A percentile compares a stretch with the other conserved stretches of the same genome.
These are phyloP conservation scores for Umbelopsis isabellina DNA, from an alignment of 192 early-diverging fungal species.

Conservation along the genomic window DNA sequence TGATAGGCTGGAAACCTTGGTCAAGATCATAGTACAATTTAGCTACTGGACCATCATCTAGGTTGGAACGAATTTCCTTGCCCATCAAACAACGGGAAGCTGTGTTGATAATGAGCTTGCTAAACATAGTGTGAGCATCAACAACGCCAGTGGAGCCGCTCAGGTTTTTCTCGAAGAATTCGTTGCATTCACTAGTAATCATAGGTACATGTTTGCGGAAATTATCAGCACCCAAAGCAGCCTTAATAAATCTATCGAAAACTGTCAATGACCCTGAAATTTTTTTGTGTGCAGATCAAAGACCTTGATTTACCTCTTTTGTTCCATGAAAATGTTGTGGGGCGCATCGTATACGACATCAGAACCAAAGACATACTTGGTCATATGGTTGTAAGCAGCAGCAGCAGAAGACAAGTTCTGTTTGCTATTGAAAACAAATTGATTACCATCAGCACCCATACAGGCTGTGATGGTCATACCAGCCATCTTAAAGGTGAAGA, in stretches of 20 bases:
- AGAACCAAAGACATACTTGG: constrained; percentile 91
- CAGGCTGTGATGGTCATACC: constrained; percentile 89
- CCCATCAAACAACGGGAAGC: constrained; percentile 95
- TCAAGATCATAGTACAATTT: constrained; percentile 95
- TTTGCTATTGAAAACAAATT: constrained; percentile 96
- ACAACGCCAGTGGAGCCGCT: constrained; percentile 55
- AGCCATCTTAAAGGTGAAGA: constrained; percentile 92
- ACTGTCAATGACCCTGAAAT: not conserved
- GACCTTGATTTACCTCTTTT: constrained; percentile 75
- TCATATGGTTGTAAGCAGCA: constrained; percentile 91
- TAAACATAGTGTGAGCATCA: constrained; percentile 81
- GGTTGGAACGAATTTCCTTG: constrained; percentile 84
- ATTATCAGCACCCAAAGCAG: constrained; percentile 83
- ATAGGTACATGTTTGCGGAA: constrained; percentile 89
- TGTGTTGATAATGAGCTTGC: constrained; percentile 91
- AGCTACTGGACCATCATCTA: constrained; percentile 67
- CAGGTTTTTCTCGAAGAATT: constrained; percentile 75
- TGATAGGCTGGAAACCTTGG: constrained; percentile 90
- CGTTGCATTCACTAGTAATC: constrained; percentile 78
- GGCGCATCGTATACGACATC: constrained; percentile 97
- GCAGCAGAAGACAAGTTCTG: constrained; percentile 85
- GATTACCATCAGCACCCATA: constrained; percentile 90
- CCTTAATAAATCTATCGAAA: constrained; percentile 86
- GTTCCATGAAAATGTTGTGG: constrained; percentile 94
- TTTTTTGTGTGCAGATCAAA: not conserved